Conservation (phyloP, 139 green algal genomes). For the Tetradesmus lagerheimii region DNA sequence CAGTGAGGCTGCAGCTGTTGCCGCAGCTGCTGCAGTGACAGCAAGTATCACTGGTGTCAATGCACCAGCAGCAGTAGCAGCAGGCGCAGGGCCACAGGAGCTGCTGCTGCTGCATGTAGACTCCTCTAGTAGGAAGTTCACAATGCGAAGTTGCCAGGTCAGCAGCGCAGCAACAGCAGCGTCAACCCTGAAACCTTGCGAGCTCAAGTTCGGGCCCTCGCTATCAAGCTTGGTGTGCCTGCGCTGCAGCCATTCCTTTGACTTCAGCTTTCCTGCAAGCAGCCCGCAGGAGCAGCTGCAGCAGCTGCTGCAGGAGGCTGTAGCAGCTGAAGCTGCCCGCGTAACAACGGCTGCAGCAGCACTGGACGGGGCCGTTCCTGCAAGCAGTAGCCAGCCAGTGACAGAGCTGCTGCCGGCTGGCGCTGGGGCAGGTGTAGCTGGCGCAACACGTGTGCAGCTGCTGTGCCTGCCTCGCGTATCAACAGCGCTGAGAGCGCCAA, state of each 20-base stretch:
- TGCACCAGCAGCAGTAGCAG: not conserved
- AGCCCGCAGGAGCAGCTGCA: slow-evolving; percentile 9
- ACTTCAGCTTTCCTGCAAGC: slow-evolving; percentile 42
- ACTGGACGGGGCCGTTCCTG: not conserved
- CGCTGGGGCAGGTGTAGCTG: slow-evolving; percentile 6
- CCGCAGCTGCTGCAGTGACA: not conserved
- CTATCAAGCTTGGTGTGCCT: slow-evolving; percentile 16
- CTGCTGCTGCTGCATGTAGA: slow-evolving; percentile 68
- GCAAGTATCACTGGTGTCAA: not conserved
- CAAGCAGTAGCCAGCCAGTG: not conserved
- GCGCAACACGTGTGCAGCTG: slow-evolving; percentile 1
- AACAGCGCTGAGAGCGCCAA: not conserved
- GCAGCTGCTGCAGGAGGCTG: slow-evolving; percentile 17
- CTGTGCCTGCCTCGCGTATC: not conserved
- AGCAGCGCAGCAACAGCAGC: not conserved
- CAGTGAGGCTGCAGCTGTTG: not conserved
- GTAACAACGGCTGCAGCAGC: slow-evolving; percentile 15
- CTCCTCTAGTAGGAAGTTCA: slow-evolving; percentile 48
- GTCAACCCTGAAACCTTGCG: slow-evolving; percentile 30
- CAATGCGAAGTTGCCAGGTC: slow-evolving; percentile 21
- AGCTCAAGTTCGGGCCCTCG: slow-evolving; percentile 56
- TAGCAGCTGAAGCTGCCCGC: not conserved
- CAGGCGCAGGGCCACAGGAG: not conserved
- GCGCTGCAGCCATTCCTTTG: slow-evolving; percentile 48
- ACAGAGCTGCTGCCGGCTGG: not conserved